These are phyloP conservation scores for Ophiostoma perfectum DNA, from an alignment of 2,329 filamentous ascomycete species.

Conservation along the genomic window DNA sequence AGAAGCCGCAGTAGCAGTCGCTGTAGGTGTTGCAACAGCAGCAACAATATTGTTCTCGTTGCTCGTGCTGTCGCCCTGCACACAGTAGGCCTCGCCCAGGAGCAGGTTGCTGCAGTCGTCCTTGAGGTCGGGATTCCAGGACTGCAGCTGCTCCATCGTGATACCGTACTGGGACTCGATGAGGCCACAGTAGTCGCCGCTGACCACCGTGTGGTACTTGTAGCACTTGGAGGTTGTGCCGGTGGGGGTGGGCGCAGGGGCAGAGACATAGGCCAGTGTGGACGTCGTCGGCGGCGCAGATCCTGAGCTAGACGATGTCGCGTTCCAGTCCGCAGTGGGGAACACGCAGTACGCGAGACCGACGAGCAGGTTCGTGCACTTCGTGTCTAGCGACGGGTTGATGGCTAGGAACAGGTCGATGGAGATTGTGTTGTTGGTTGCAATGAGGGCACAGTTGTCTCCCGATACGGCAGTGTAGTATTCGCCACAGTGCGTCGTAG, in stretches of 20 bases:
- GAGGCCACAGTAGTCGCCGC: slow-evolving; percentile 17
- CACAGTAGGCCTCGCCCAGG: slow-evolving; percentile 11
- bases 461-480: slow-evolving; percentile 14
- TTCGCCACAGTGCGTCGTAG: slow-evolving; percentile 7
- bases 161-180: slow-evolving; percentile 16
- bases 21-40: background rate
- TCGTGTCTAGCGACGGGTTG: slow-evolving; percentile 14
- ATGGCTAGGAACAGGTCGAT: background rate
- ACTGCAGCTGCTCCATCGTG: background rate
- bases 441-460: slow-evolving; percentile 15
- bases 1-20: background rate
- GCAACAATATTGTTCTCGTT: no score
- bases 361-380: slow-evolving; percentile 17
- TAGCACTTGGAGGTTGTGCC: slow-evolving; percentile 16
- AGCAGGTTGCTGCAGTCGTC: background rate
- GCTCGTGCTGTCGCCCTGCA: background rate
- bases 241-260: background rate
- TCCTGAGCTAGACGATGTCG: background rate
- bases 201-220: slow-evolving; percentile 18
- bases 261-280: background rate
- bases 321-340: slow-evolving; percentile 1
- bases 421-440: background rate
- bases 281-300: background rate
- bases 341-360: slow-evolving; percentile 17
- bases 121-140: slow-evolving; percentile 18